These are phyloP conservation scores for Pseudisothecium myosuroides DNA, from an alignment of 225 moss, liverwort and hornwort species.

Conservation along the genomic window DNA sequence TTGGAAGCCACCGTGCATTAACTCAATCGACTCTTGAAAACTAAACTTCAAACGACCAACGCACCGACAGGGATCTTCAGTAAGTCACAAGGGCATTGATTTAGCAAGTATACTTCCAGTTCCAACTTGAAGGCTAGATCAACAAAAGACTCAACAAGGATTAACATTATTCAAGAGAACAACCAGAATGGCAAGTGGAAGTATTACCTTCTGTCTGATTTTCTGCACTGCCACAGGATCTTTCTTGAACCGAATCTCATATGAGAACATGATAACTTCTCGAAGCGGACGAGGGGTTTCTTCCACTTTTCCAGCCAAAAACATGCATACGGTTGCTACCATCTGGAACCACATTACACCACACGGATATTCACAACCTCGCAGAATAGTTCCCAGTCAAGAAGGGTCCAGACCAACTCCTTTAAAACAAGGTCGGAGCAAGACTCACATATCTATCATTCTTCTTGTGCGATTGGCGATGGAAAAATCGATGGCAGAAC, in stretches of 20 bases:
- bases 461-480: slow-evolving; percentile 89
- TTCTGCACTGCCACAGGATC: slow-evolving; percentile 64
- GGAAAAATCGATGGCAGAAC: slow-evolving; percentile 93
- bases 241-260: slow-evolving; percentile 79
- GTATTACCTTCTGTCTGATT: slow-evolving; percentile 63
- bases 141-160: background rate
- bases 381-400: background rate
- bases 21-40: background rate
- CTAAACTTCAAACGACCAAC: background rate
- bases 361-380: slow-evolving; percentile 3
- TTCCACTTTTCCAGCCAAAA: slow-evolving; percentile 96
- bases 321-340: slow-evolving; percentile 95
- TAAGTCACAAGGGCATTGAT: background rate
- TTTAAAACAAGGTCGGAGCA: background rate
- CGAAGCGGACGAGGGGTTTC: slow-evolving; percentile 89
- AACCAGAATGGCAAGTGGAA: background rate
- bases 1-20: background rate
- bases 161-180: background rate
- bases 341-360: slow-evolving; percentile 51
- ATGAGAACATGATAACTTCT: slow-evolving; percentile 74
- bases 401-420: background rate
- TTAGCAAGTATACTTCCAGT: background rate
- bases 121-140: background rate
- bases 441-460: slow-evolving; percentile 87
- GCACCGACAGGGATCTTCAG: background rate